Conservation (phyloP, 805 yeast genomes). For the Suhomyces pyralidae region DNA sequence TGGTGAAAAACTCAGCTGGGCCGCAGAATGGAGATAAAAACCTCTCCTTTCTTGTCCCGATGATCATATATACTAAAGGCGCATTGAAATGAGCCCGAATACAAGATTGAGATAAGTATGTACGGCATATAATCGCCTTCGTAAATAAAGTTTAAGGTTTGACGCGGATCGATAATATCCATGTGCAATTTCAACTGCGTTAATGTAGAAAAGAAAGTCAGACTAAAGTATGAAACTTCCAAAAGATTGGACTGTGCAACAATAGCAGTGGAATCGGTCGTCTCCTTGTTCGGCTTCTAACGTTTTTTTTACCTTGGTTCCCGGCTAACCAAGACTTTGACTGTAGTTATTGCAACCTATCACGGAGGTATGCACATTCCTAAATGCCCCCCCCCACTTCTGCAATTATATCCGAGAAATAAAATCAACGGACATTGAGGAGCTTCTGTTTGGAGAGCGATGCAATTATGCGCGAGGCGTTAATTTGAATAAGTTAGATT, state of each 20-base stretch:
- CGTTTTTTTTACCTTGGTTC: neutral
- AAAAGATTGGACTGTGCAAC: neutral
- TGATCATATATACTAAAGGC: neutral
- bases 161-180: neutral
- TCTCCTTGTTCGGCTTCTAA: neutral
- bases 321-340: neutral
- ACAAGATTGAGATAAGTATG: neutral
- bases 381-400: too few relatives aligned
- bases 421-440: too few relatives aligned
- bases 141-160: neutral
- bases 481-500: too few relatives aligned
- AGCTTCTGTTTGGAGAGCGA: too few relatives aligned
- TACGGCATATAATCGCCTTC: neutral
- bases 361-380: neutral
- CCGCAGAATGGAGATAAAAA: slow-evolving; percentile 61
- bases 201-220: neutral
- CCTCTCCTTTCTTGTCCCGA: neutral
- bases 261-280: neutral
- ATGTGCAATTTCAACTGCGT: neutral
- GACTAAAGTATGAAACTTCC: neutral
- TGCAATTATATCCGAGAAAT: neutral
- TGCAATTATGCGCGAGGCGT: too few relatives aligned
- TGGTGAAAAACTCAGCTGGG: slow-evolving; percentile 71
- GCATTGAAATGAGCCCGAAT: neutral
- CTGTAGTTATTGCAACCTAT: neutral